Conservation (phyloP, 1,284 basidiomycete genomes). For the Marasmius fiardii region DNA sequence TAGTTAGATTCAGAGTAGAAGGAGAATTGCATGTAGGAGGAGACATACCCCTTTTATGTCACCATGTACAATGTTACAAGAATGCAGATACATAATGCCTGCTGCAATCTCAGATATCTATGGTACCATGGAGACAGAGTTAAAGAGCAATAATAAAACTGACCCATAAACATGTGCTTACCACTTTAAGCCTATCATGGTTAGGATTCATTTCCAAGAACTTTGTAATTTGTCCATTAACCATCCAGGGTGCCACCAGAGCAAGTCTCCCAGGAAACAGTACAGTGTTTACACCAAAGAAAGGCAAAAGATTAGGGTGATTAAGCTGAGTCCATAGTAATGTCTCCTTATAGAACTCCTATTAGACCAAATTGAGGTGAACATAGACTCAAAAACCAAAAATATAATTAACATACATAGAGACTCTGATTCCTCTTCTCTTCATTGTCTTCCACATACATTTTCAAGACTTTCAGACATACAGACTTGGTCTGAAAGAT, state of each 20-base stretch:
- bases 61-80: background rate
- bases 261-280: constrained; percentile 7
- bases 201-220: constrained; percentile 10
- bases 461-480: background rate
- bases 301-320: constrained; percentile 13
- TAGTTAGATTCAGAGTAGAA: background rate
- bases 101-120: background rate
- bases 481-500: background rate
- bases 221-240: constrained; percentile 7
- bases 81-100: background rate
- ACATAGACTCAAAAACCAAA: background rate
- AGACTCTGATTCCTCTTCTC: background rate
- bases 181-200: constrained; percentile 4
- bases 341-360: constrained; percentile 13
- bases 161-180: background rate
- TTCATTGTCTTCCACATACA: background rate
- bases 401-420: background rate
- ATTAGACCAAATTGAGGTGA: too few species aligned
- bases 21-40: too few species aligned
- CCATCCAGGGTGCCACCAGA: constrained; percentile 15
- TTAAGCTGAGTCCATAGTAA: constrained; percentile 13
- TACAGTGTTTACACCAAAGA: constrained; percentile 10
- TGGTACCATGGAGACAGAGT: too few species aligned
- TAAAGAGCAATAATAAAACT: background rate
- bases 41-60: background rate